A percentile compares a stretch with the other conserved stretches of the same genome.
Conservation (phyloP, 257 asterid genomes). For the Eustoma russellianum region DNA sequence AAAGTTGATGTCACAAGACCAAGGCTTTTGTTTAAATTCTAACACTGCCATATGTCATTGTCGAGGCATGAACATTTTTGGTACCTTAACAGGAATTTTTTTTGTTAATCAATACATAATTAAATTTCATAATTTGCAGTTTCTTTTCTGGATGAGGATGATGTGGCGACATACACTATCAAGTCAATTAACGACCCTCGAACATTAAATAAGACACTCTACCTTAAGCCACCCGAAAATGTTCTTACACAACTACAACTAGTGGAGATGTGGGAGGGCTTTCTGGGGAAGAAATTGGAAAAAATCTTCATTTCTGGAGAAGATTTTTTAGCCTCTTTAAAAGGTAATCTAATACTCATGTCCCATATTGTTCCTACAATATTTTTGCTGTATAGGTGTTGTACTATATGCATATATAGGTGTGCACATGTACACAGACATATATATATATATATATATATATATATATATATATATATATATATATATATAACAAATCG, state of each 20-base stretch:
- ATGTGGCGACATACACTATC: slow-evolving; percentile 39
- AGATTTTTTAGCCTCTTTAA: slow-evolving; percentile 38
- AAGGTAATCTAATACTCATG: slow-evolving; percentile 20
- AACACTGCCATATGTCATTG: no score
- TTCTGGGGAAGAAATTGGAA: slow-evolving; percentile 35
- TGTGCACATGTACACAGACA: not conserved
- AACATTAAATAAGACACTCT: slow-evolving; percentile 52
- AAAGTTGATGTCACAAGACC: no score
- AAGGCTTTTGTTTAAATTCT: no score
- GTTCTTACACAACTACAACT: slow-evolving; percentile 43
- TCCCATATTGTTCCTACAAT: no score
- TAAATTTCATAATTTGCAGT: slow-evolving; percentile 12
- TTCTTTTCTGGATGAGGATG: slow-evolving; percentile 52
- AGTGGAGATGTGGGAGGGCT: slow-evolving; percentile 49
- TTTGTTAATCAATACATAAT: no score
- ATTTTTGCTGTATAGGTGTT: not conserved
- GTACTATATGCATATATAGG: not conserved
- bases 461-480: no score
- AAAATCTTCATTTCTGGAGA: slow-evolving; percentile 32
- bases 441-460: no score
- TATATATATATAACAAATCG: not conserved
- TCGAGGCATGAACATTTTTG: no score
- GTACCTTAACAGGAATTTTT: no score
- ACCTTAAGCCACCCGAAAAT: slow-evolving; percentile 50
- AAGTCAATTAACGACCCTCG: slow-evolving; percentile 58